These are phyloP conservation scores for Corylus heterophylla DNA, from an alignment of 306 rosid species.

Conservation along the genomic window DNA sequence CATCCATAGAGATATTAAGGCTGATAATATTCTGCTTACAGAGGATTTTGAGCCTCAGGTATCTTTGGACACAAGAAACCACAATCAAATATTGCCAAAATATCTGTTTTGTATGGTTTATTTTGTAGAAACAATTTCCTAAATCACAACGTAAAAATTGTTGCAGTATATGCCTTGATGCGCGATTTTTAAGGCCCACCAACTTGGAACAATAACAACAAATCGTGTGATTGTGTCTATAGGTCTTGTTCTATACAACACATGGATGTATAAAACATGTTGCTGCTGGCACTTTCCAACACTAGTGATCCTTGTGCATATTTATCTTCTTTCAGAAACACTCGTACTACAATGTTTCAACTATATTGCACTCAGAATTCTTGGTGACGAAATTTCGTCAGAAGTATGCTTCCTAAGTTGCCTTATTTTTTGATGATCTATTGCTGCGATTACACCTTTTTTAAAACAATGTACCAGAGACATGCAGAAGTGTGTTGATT, in stretches of 20 bases:
- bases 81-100: neutral
- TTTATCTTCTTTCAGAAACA: neutral
- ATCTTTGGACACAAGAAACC: slow-evolving; percentile 27
- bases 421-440: neutral
- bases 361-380: neutral
- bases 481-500: neutral
- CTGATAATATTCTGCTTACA: slow-evolving; percentile 74
- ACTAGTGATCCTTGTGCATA: neutral
- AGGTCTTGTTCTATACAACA: neutral
- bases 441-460: neutral
- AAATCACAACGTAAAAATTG: neutral
- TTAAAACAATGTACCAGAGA: neutral
- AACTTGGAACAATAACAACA: neutral
- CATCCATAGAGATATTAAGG: slow-evolving; percentile 82
- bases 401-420: neutral
- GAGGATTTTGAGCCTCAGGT: slow-evolving; percentile 84
- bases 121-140: neutral
- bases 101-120: neutral
- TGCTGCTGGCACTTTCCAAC: neutral
- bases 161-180: neutral
- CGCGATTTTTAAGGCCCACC: neutral
- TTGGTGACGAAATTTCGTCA: neutral
- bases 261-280: neutral
- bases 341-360: neutral
- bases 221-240: neutral